Conservation (phyloP, 768 basidiomycete species). For the Austroboletus festivus region DNA sequence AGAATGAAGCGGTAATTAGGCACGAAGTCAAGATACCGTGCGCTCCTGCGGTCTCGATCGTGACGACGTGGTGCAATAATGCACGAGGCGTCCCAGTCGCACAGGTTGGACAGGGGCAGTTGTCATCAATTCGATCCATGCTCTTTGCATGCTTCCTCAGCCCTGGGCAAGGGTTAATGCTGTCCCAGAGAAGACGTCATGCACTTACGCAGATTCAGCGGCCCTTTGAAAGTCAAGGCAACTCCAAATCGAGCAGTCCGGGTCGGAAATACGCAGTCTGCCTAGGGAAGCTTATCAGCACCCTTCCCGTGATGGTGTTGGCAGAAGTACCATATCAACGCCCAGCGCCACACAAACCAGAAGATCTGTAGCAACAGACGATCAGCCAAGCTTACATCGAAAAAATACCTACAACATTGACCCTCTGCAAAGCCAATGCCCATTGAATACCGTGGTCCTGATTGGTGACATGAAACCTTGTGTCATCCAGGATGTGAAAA, state of each 20-base stretch:
- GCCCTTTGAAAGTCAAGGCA: slow-evolving; percentile 77
- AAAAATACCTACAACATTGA: slow-evolving; percentile 25
- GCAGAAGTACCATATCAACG: slow-evolving; percentile 73
- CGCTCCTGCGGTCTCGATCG: slow-evolving; percentile 81
- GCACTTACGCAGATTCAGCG: slow-evolving; percentile 70
- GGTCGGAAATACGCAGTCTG: slow-evolving; percentile 92
- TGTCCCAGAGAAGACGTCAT: not conserved
- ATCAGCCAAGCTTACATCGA: not conserved
- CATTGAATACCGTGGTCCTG: slow-evolving; percentile 90
- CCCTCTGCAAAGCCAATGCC: slow-evolving; percentile 92
- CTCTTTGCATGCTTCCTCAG: slow-evolving; percentile 70
- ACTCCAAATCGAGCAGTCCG: slow-evolving; percentile 90
- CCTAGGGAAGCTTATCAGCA: slow-evolving; percentile 40
- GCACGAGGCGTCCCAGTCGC: slow-evolving; percentile 62
- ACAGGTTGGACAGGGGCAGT: slow-evolving; percentile 89
- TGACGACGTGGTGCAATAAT: slow-evolving; percentile 69
- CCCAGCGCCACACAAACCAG: slow-evolving; percentile 90
- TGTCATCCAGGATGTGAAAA: not conserved
- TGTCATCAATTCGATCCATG: slow-evolving; percentile 66
- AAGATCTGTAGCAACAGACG: slow-evolving; percentile 51
- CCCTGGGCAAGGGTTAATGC: slow-evolving; percentile 19
- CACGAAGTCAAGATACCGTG: slow-evolving; percentile 52
- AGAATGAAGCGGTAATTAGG: slow-evolving; percentile 19
- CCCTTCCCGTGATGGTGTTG: not conserved
- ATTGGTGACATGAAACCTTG: slow-evolving; percentile 11